Percentiles rank a stretch among this genome's conserved stretches.
These are phyloP conservation scores for Pseudogymnoascus sp. DNA, from an alignment of 2,329 filamentous ascomycete genomes.

Conservation along the genomic window DNA sequence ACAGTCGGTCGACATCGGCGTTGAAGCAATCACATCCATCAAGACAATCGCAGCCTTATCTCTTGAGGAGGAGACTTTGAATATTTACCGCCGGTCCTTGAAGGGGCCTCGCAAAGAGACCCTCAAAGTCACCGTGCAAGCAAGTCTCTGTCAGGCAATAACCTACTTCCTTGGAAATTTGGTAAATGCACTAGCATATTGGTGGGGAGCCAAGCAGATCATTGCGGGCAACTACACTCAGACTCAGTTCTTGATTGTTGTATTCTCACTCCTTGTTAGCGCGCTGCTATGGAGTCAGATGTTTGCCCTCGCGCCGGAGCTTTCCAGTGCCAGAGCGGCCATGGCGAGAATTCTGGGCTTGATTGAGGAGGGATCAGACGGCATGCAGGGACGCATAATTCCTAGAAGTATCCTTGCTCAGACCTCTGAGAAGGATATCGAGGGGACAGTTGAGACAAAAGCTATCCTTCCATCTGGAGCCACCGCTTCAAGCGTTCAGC, in stretches of 20 bases:
- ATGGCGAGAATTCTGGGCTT: constrained; percentile 48
- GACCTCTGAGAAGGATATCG: constrained; percentile 30
- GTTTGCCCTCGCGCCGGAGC: constrained; percentile 65
- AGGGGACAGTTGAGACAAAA: constrained; percentile 29
- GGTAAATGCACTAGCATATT: constrained; percentile 68
- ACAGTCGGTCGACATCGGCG: constrained; percentile 53
- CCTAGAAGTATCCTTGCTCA: background rate
- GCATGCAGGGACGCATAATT: constrained; percentile 17
- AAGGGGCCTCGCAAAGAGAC: constrained; percentile 46
- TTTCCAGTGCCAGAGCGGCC: constrained; percentile 56
- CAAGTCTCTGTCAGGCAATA: constrained; percentile 52
- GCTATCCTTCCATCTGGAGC: constrained; percentile 12
- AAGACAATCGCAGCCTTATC: constrained; percentile 52
- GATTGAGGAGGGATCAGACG: constrained; percentile 36
- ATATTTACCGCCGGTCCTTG: constrained; percentile 46
- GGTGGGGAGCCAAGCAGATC: constrained; percentile 69
- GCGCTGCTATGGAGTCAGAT: constrained; percentile 67
- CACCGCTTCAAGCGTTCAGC: constrained; percentile 40
- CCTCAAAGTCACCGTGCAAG: constrained; percentile 38
- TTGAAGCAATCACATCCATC: constrained; percentile 58
- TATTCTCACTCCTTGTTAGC: constrained; percentile 62
- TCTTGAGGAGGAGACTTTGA: constrained; percentile 44
- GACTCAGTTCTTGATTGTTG: constrained; percentile 65
- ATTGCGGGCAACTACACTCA: constrained; percentile 53
- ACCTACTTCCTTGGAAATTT: constrained; percentile 54